Conservation (phyloP, 352 stramenopile genomes). For the Phytophthora brassicae region DNA sequence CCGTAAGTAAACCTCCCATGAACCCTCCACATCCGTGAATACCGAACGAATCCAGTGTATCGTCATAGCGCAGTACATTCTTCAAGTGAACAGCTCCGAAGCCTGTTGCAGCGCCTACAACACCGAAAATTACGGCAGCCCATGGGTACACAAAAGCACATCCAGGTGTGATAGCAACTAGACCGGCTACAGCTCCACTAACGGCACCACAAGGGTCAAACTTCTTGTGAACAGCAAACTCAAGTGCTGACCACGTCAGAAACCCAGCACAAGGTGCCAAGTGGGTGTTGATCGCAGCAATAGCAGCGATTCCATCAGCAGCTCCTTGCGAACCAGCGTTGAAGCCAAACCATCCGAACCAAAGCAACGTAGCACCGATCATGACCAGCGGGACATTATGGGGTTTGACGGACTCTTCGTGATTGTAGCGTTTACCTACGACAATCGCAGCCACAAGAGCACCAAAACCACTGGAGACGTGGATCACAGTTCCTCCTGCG, state of each 20-base stretch:
- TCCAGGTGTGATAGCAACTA: conserved; percentile 70
- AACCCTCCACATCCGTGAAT: conserved; percentile 77
- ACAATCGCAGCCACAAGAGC: conserved; percentile 65
- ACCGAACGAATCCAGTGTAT: conserved; percentile 76
- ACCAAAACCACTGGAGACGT: conserved; percentile 76
- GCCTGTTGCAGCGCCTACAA: conserved; percentile 53
- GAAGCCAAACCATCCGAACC: conserved; percentile 87
- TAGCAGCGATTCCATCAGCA: conserved; percentile 61
- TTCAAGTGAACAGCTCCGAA: conserved; percentile 64
- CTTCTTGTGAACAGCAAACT: conserved; percentile 56
- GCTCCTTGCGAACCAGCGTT: conserved; percentile 67
- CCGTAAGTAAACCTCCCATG: conserved; percentile 62
- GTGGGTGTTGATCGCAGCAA: conserved; percentile 75
- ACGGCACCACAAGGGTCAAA: conserved; percentile 64
- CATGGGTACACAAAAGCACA: conserved; percentile 70
- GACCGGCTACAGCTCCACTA: conserved; percentile 62
- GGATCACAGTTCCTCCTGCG: conserved; percentile 80
- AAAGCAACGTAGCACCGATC: conserved; percentile 71
- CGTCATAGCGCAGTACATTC: conserved; percentile 67
- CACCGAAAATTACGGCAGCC: conserved; percentile 69
- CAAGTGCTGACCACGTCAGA: conserved; percentile 64
- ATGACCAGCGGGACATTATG: conserved; percentile 86
- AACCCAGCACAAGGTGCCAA: conserved; percentile 58
- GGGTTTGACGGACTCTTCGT: conserved; percentile 62
- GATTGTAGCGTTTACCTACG: conserved; percentile 76